phyloP scores from a whole-genome alignment of 2,329 filamentous ascomycete species.

The Lachnellula arida region DNA sequence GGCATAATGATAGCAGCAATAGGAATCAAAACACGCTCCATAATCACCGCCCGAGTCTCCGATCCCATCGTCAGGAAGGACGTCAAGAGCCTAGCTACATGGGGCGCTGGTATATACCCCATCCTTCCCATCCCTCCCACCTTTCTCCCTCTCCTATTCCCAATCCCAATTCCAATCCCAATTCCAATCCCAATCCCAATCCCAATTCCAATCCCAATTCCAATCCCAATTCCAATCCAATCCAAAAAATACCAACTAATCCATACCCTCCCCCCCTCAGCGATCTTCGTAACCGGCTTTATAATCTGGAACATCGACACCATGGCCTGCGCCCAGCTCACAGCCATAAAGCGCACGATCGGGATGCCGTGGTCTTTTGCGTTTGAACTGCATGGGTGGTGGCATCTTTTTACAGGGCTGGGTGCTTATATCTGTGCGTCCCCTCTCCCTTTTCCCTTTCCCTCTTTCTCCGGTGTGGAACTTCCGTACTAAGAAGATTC shows the following conservation, averaged over 20 bases:
- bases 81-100: conserved; percentile 21
- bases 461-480: no score
- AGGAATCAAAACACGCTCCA: conserved; percentile 23
- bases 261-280: conserved; percentile 2
- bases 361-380: conserved; percentile 52
- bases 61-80: conserved; percentile 21
- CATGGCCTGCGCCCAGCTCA: conserved; percentile 46
- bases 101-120: conserved; percentile 21
- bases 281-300: conserved; percentile 42
- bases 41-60: conserved; percentile 24
- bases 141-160: background rate
- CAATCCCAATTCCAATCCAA: no score
- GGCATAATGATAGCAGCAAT: conserved; percentile 23
- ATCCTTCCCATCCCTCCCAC: background rate
- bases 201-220: no score
- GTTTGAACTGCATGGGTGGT: conserved; percentile 59
- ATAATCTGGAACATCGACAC: conserved; percentile 54
- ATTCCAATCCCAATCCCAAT: no score
- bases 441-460: background rate
- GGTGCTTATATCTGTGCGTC: conserved; percentile 39
- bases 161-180: no score
- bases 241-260: background rate
- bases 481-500: no score
- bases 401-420: conserved; percentile 56
- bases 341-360: conserved; percentile 39